A percentile compares a stretch with the other conserved stretches of the same genome.
These are phyloP conservation scores for Truncatella angustata DNA, from an alignment of 2,329 filamentous ascomycete species.

Conservation along the genomic window DNA sequence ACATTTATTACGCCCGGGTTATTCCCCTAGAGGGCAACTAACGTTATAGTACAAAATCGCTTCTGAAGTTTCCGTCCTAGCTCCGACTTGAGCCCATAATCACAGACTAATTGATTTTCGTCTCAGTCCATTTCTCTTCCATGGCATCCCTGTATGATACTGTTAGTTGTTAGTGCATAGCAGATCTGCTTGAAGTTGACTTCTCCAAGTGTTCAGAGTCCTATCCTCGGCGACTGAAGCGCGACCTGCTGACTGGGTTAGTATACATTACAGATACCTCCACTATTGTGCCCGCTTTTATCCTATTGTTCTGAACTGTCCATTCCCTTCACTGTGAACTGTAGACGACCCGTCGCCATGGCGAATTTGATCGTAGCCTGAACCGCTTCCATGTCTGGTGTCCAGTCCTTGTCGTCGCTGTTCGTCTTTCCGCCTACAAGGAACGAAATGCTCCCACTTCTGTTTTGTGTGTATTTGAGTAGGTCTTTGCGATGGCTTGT, in stretches of 20 bases:
- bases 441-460: background rate
- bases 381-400: background rate
- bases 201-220: constrained; percentile 8
- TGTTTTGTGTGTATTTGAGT: background rate
- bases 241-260: background rate
- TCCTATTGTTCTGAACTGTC: background rate
- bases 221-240: constrained; percentile 8
- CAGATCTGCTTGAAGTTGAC: constrained; percentile 1
- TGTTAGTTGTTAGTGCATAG: background rate
- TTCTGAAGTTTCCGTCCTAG: background rate
- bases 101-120: background rate
- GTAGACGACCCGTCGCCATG: background rate
- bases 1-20: constrained; percentile 7
- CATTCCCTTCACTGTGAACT: background rate
- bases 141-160: constrained; percentile 1
- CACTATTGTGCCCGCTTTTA: background rate
- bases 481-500: background rate
- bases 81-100: background rate
- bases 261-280: background rate
- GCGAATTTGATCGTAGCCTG: background rate
- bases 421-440: background rate
- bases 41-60: background rate
- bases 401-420: background rate
- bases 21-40: constrained; percentile 8
- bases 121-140: background rate